phyloP scores from a whole-genome alignment of 352 stramenopile genomes.

The Globisporangium carolinianum region DNA sequence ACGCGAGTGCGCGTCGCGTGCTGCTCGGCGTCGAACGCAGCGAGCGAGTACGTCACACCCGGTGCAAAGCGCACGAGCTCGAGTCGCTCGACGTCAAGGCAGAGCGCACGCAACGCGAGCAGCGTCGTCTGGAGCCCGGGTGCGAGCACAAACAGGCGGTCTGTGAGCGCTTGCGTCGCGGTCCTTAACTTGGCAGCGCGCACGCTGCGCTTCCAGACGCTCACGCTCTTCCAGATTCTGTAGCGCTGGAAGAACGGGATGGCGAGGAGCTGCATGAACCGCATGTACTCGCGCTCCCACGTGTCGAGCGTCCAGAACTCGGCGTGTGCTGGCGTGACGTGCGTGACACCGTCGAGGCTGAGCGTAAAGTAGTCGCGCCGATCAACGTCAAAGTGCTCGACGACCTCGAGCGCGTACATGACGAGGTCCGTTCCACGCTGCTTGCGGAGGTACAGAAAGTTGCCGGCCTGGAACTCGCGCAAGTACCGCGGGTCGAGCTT shows the following conservation, averaged over 20 bases:
- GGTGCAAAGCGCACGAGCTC: constrained; percentile 66
- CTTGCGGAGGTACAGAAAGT: constrained; percentile 79
- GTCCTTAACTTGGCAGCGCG: constrained; percentile 82
- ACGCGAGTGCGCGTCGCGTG: constrained; percentile 37
- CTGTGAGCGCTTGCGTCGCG: constrained; percentile 75
- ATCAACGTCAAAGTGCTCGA: constrained; percentile 82
- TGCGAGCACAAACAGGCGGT: constrained; percentile 86
- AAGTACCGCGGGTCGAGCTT: constrained; percentile 71
- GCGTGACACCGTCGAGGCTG: constrained; percentile 88
- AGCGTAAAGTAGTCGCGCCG: constrained; percentile 90
- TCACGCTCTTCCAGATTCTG: constrained; percentile 93
- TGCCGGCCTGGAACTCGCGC: constrained; percentile 65
- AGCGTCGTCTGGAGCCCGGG: constrained; percentile 79
- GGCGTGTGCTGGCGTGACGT: constrained; percentile 82
- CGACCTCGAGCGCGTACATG: constrained; percentile 81
- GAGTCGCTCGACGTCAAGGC: constrained; percentile 54
- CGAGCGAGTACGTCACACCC: constrained; percentile 71
- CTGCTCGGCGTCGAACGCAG: constrained; percentile 79
- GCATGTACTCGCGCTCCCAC: constrained; percentile 90
- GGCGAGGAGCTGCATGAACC: constrained; percentile 88
- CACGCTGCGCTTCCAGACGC: constrained; percentile 89
- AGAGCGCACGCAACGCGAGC: constrained; percentile 65
- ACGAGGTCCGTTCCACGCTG: constrained; percentile 55
- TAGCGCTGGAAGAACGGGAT: constrained; percentile 92
- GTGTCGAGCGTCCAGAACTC: constrained; percentile 91